Conservation (phyloP, 1,139 yeast species). For the Suhomyces bolitotheri region DNA sequence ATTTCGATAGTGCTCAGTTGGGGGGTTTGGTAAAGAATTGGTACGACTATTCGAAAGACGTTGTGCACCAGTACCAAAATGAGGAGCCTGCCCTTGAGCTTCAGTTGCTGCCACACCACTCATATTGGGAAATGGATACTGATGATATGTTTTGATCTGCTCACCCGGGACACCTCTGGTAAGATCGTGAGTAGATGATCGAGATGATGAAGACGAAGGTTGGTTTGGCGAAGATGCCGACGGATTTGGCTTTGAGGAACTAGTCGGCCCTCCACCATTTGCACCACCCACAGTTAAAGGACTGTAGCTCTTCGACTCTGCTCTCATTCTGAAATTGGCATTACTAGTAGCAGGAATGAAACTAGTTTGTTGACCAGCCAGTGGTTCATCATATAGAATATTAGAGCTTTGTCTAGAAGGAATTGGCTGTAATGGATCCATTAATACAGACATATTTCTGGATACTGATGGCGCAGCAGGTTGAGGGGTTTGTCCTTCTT, state of each 20-base stretch:
- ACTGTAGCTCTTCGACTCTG: constrained; percentile 17
- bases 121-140: constrained; percentile 18
- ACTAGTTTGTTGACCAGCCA: background rate
- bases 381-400: constrained; percentile 8
- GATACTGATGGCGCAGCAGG: constrained; percentile 1
- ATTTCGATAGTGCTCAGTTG: constrained; percentile 16
- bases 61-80: constrained; percentile 2
- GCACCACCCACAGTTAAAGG: constrained; percentile 16
- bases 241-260: constrained; percentile 2
- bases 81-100: constrained; percentile 1
- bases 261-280: constrained; percentile 5
- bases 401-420: constrained; percentile 18
- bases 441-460: constrained; percentile 27
- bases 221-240: constrained; percentile 9
- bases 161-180: constrained; percentile 3
- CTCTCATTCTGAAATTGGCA: constrained; percentile 8
- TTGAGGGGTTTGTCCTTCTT: constrained; percentile 5
- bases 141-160: constrained; percentile 8
- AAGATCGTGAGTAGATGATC: constrained; percentile 10
- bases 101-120: constrained; percentile 4
- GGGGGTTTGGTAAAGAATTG: constrained; percentile 27
- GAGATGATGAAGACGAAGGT: constrained; percentile 8
- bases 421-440: constrained; percentile 39
- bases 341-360: constrained; percentile 1
- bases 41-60: constrained; percentile 18